These are phyloP conservation scores for Discostella stelligera DNA, from an alignment of 352 stramenopile genomes.

Conservation along the genomic window DNA sequence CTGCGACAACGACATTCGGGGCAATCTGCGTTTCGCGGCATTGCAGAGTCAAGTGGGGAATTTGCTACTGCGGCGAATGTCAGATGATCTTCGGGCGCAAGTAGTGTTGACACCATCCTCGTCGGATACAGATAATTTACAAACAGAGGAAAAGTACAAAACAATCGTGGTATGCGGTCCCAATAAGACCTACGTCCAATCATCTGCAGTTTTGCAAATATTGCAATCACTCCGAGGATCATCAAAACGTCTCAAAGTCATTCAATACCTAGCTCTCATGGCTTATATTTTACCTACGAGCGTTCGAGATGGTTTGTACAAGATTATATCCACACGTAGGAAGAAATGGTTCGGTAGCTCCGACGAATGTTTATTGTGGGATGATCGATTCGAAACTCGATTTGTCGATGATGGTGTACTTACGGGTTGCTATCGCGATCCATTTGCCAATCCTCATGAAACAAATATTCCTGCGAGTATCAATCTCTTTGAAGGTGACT, in stretches of 20 bases:
- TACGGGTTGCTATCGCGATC: constrained; percentile 31
- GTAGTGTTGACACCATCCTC: constrained; percentile 15
- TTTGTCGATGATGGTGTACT: constrained; percentile 52
- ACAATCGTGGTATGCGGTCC: constrained; percentile 46
- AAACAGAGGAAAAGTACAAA: constrained; percentile 32
- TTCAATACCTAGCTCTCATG: constrained; percentile 41
- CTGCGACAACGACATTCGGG: constrained; percentile 8
- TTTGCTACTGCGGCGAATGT: constrained; percentile 50
- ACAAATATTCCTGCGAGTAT: neutral
- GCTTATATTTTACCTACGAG: constrained; percentile 38
- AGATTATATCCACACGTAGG: constrained; percentile 31
- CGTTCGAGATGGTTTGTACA: constrained; percentile 42
- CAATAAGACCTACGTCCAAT: constrained; percentile 44
- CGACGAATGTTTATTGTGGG: constrained; percentile 44
- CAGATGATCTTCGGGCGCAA: constrained; percentile 27
- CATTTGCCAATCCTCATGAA: constrained; percentile 31
- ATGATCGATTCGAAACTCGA: constrained; percentile 42
- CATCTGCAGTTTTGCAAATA: constrained; percentile 42
- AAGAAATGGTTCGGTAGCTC: constrained; percentile 38
- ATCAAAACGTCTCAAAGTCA: constrained; percentile 43
- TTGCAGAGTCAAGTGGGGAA: constrained; percentile 48
- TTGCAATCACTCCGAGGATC: constrained; percentile 23
- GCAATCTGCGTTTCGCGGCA: constrained; percentile 51
- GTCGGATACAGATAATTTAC: neutral
- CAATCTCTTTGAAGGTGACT: constrained; percentile 39